A percentile compares a stretch with the other conserved stretches of the same genome.
Conservation (phyloP, 2,329 filamentous ascomycete species). For the Sporothrix luriei region DNA sequence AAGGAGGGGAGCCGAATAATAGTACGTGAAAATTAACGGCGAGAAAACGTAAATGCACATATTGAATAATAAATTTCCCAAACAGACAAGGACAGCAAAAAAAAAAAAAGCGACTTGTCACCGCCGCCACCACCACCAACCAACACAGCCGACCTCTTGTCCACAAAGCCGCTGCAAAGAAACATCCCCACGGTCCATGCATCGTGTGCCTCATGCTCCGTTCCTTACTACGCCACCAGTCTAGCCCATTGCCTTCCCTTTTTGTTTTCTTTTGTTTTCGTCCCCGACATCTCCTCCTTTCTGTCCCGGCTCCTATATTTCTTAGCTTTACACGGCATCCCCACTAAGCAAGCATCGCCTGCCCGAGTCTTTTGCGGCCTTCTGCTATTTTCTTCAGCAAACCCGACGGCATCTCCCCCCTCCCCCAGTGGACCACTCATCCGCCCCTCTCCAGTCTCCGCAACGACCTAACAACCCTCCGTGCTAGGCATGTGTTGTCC, state of each 20-base stretch:
- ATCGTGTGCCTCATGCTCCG: conserved; percentile 17
- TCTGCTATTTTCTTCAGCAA: not conserved
- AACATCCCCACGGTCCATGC: conserved; percentile 16
- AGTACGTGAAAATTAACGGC: conserved; percentile 4
- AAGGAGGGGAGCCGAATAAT: conserved; percentile 23
- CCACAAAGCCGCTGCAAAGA: conserved; percentile 13
- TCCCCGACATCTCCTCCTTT: not conserved
- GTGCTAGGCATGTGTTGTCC: conserved; percentile 35
- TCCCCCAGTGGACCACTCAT: conserved; percentile 6
- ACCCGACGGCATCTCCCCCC: conserved; percentile 2
- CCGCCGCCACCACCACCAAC: conserved; percentile 25
- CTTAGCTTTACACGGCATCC: not conserved
- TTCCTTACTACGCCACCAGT: not conserved
- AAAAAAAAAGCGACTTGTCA: conserved; percentile 6
- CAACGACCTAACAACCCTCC: conserved; percentile 18
- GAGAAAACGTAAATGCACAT: conserved; percentile 25
- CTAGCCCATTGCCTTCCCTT: not conserved
- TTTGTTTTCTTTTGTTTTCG: conserved; percentile 10
- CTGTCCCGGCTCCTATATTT: not conserved
- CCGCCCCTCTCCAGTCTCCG: conserved; percentile 7
- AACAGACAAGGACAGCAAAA: conserved; percentile 6
- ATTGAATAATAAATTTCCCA: conserved; percentile 18
- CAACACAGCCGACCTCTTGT: conserved; percentile 9
- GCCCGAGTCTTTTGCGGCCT: not conserved
- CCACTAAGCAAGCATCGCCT: not conserved